phyloP scores from a whole-genome alignment of 345 rosid species.

The Geranium brycei region DNA sequence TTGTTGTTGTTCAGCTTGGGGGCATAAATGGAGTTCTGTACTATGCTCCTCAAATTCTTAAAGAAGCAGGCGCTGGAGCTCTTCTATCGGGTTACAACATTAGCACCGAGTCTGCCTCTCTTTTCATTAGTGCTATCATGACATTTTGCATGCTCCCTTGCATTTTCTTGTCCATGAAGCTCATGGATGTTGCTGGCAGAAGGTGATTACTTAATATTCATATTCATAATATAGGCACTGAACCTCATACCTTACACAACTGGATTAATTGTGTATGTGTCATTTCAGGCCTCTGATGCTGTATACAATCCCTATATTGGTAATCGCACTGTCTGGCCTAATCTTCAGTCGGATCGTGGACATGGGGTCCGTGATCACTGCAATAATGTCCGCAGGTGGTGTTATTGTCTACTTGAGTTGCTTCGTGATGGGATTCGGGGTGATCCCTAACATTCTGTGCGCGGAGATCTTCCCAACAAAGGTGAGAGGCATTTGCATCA shows the following conservation, averaged over 20 bases:
- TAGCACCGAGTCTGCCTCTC: conserved; percentile 25
- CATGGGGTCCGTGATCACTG: conserved; percentile 8
- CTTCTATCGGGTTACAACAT: conserved; percentile 26
- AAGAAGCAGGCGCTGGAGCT: conserved; percentile 28
- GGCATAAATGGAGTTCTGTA: conserved; percentile 33
- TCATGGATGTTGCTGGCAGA: conserved; percentile 33
- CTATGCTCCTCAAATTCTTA: conserved; percentile 35
- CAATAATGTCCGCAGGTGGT: conserved; percentile 17
- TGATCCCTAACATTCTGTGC: conserved; percentile 28
- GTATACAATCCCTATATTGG: conserved; percentile 26
- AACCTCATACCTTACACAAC: no score
- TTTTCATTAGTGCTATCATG: conserved; percentile 20
- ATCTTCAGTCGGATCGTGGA: conserved; percentile 13
- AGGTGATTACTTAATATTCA: conserved; percentile 11
- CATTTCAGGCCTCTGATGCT: conserved; percentile 26
- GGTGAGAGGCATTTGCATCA: conserved; percentile 28
- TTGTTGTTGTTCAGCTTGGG: conserved; percentile 16
- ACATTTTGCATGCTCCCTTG: conserved; percentile 26
- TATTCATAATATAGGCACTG: no score
- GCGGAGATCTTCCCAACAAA: conserved; percentile 31
- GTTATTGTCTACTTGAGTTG: conserved; percentile 19
- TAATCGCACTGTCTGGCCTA: conserved; percentile 15
- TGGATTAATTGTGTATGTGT: no score
- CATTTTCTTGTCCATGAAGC: conserved; percentile 26
- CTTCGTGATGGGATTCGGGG: conserved; percentile 30